Percentiles rank a stretch among this genome's conserved stretches.
Conservation (phyloP, 2,329 filamentous ascomycete genomes). For the Phaeoacremonium minimum region DNA sequence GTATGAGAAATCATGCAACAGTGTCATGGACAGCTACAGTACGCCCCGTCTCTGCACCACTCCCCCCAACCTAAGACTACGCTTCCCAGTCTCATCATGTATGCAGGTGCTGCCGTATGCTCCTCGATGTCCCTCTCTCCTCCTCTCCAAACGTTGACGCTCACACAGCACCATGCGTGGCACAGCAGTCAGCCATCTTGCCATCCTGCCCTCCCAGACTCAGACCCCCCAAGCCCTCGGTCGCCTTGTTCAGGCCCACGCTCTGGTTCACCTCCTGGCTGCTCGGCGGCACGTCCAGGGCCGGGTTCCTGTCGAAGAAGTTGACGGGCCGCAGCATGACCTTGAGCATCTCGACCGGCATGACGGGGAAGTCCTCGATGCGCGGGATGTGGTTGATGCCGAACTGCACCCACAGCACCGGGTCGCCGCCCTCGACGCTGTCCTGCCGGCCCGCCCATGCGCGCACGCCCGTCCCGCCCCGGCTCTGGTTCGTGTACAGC, state of each 20-base stretch:
- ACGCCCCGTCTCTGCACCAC: no score
- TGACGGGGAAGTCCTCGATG: slow-evolving; percentile 64
- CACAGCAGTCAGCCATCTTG: neutral
- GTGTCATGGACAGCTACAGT: no score
- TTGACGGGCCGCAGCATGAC: slow-evolving; percentile 45
- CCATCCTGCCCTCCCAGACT: slow-evolving; percentile 7
- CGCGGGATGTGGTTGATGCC: slow-evolving; percentile 58
- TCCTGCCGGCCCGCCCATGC: slow-evolving; percentile 22
- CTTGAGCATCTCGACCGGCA: slow-evolving; percentile 56
- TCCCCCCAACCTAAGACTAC: no score
- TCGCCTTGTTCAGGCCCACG: slow-evolving; percentile 17
- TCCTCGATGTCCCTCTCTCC: no score
- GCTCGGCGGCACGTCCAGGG: slow-evolving; percentile 42
- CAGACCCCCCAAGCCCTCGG: slow-evolving; percentile 5
- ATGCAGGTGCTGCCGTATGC: no score
- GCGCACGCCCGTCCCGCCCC: slow-evolving; percentile 25
- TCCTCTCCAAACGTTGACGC: no score
- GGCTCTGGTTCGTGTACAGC: slow-evolving; percentile 34
- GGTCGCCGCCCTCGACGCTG: slow-evolving; percentile 26
- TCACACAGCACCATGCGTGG: neutral
- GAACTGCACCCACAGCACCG: slow-evolving; percentile 49
- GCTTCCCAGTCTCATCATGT: no score
- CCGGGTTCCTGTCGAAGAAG: slow-evolving; percentile 48
- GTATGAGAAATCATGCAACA: no score
- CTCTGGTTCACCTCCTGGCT: slow-evolving; percentile 36